Conservation (phyloP, 176 grass and related monocot species). For the Dactylis glomerata region DNA sequence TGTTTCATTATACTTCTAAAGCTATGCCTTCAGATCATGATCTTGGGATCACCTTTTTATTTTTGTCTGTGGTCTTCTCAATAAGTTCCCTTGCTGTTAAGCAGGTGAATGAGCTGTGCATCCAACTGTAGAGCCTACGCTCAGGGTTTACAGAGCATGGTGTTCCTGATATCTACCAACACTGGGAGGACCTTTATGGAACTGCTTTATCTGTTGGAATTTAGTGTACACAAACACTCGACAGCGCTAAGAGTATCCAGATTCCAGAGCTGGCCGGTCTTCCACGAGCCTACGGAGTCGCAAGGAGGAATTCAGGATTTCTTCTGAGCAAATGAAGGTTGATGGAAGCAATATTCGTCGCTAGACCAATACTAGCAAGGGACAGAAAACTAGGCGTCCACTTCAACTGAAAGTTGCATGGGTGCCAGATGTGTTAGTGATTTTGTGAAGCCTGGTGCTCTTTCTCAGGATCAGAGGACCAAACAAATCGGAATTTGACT, state of each 20-base stretch:
- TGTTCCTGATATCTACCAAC: neutral
- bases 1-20: neutral
- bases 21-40: neutral
- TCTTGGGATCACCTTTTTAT: neutral
- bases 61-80: neutral
- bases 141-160: neutral
- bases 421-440: neutral
- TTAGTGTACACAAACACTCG: slow-evolving; percentile 3
- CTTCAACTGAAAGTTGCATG: neutral
- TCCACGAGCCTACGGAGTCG: neutral
- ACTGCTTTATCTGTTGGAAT: neutral
- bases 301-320: neutral
- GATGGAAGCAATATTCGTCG: neutral
- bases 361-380: neutral
- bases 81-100: neutral
- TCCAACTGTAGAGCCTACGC: neutral
- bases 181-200: neutral
- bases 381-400: neutral
- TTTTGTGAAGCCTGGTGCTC: neutral
- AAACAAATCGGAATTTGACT: neutral
- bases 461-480: neutral
- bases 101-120: neutral
- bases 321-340: neutral
- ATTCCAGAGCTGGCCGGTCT: neutral
- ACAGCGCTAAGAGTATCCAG: neutral